Conservation (phyloP, 495 filamentous ascomycete species). For the Xeromyces bisporus region DNA sequence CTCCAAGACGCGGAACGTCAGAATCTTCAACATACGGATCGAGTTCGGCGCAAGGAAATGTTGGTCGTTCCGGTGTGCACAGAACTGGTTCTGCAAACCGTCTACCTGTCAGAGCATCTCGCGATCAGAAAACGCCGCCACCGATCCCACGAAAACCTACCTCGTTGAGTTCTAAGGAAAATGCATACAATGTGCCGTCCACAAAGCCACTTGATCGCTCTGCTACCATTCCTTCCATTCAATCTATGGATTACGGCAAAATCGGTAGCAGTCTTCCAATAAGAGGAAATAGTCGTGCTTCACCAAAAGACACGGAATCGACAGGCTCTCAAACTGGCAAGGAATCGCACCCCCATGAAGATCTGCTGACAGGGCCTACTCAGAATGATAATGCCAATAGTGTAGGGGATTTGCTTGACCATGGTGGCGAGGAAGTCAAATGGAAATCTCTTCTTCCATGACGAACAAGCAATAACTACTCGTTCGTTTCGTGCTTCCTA, state of each 20-base stretch:
- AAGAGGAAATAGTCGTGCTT: neutral
- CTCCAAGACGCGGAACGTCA: constrained; percentile 2
- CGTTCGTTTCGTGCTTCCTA: neutral
- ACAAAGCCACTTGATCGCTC: neutral
- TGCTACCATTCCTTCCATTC: neutral
- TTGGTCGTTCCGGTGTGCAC: neutral
- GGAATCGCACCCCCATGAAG: neutral
- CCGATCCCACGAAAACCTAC: constrained; percentile 20
- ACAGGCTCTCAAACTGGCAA: neutral
- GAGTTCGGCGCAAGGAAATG: neutral
- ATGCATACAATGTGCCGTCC: neutral
- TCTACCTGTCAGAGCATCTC: neutral
- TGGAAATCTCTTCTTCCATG: constrained; percentile 22
- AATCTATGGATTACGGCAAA: neutral
- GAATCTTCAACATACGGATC: neutral
- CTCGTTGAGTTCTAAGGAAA: constrained; percentile 10
- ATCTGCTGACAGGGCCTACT: neutral
- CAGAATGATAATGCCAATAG: neutral
- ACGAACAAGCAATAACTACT: neutral
- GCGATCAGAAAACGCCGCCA: constrained; percentile 8
- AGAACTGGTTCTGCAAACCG: neutral
- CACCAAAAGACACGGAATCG: neutral
- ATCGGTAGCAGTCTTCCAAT: neutral
- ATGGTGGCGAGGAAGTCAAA: constrained; percentile 10
- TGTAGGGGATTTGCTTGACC: constrained; percentile 12